These are phyloP conservation scores for Zea luxurians DNA, from an alignment of 176 grass and related monocot genomes.

Conservation along the genomic window DNA sequence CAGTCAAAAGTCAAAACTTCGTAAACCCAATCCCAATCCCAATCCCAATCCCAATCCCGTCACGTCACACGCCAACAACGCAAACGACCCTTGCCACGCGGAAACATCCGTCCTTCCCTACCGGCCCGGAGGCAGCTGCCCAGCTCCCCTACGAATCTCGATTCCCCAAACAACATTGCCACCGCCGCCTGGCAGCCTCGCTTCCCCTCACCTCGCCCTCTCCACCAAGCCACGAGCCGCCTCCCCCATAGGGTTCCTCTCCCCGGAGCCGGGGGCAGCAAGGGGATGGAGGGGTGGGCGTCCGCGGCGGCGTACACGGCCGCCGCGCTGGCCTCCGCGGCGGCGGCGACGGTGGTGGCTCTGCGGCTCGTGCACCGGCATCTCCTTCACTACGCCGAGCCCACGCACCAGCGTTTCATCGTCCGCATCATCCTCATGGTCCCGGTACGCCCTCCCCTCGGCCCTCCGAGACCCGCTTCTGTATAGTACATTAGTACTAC, in stretches of 20 bases:
- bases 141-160: background rate
- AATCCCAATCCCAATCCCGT: background rate
- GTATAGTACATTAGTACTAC: background rate
- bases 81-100: background rate
- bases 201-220: background rate
- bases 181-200: background rate
- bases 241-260: slow-evolving; percentile 9
- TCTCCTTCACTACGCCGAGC: slow-evolving; percentile 73
- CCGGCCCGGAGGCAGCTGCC: no score
- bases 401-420: slow-evolving; percentile 72
- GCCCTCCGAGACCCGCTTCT: background rate
- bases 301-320: slow-evolving; percentile 53
- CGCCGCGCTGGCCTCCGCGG: slow-evolving; percentile 59
- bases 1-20: no score
- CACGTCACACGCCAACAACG: background rate
- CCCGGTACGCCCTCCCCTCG: slow-evolving; percentile 38
- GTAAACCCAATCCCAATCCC: background rate
- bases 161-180: background rate
- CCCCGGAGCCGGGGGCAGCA: background rate
- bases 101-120: slow-evolving; percentile 6
- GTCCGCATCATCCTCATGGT: slow-evolving; percentile 89
- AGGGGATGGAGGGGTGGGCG: slow-evolving; percentile 48
- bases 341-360: slow-evolving; percentile 56
- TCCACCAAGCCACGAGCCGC: background rate
- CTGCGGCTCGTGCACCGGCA: slow-evolving; percentile 67